Base-by-base conservation (phyloP, 768 basidiomycete genomes). In the Trichaptum fuscoviolaceum region DNA sequence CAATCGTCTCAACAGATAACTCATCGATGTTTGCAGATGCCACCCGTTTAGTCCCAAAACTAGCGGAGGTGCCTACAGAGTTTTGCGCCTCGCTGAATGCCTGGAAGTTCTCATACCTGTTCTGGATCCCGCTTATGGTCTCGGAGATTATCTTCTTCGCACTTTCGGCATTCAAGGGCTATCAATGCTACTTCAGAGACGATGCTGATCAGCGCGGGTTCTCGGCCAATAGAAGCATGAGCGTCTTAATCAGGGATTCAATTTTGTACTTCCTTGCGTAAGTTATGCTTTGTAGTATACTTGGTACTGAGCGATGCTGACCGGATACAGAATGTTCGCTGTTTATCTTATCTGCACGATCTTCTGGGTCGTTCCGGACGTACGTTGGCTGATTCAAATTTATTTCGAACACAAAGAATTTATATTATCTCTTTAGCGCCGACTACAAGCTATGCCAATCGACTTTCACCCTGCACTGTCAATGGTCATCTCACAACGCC, bases 281-380 rank as follows among this genome's bases (percentile, higher is more conserved):
- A 52, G 42, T 52, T 12, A 2, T 52, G 42, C 20, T 52, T 52
- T 30, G 30, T 7, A 36, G 35, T 52, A 15, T 15, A 6, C 20
- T 12, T 52, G 15, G 2, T 52, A 15, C 42, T 4, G 42, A 52
- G 20, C 20, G 2, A 15, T 12, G 15, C 42, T 52, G 42, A 52
- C 42, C 2, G 10, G 3, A 52, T 20, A 52, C 42, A 52, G 42
- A 3, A 52, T 52, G 12, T 52, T 52, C 20, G 42, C 42, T 20
- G 42, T 52, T 52, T 52, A 52, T 52, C 42, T 52, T 52, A 52
- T 52, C 42, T 52, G 42, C 42, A 52, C 20, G 42, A 52, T 52
- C 12, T 52, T 52, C 20, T 52, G 42, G 42, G 42, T 52, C 42
- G 42, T 52, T 12, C 42, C 42, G 42, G 42, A 52, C 10, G 42